Percentiles rank a stretch among this genome's conserved stretches.
phyloP scores from a whole-genome alignment of 2,329 filamentous ascomycete genomes.

The Sarocladium kiliense region DNA sequence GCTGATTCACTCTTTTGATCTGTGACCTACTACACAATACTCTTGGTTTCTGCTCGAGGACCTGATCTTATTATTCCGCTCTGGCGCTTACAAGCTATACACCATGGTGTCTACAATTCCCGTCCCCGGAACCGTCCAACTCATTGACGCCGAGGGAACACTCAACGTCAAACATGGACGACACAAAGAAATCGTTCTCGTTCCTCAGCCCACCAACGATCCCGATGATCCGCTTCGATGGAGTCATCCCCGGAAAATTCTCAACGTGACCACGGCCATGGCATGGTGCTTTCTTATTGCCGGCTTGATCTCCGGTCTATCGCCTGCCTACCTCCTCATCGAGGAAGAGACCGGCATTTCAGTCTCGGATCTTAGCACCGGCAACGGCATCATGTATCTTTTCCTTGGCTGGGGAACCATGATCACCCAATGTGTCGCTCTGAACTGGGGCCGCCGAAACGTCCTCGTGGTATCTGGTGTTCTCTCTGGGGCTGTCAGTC shows the following conservation, averaged over 20 bases:
- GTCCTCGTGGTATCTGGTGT: conserved; percentile 16
- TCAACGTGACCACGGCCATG: conserved; percentile 19
- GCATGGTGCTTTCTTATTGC: conserved; percentile 20
- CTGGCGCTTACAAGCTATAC: too few species aligned
- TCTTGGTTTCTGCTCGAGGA: too few species aligned
- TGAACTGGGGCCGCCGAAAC: conserved; percentile 15
- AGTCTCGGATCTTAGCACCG: conserved; percentile 19
- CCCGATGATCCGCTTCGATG: conserved; percentile 19
- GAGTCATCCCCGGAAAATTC: conserved; percentile 15
- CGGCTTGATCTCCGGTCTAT: conserved; percentile 19
- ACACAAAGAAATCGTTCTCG: conserved; percentile 16
- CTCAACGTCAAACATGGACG: neutral
- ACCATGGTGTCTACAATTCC: neutral
- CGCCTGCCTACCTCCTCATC: conserved; percentile 19
- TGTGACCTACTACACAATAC: neutral
- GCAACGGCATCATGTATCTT: conserved; percentile 17
- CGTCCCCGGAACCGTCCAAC: neutral
- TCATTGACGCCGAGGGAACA: neutral
- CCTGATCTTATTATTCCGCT: too few species aligned
- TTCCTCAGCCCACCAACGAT: conserved; percentile 19
- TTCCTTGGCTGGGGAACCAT: conserved; percentile 19
- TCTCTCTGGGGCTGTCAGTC: conserved; percentile 13
- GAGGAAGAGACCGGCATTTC: conserved; percentile 20
- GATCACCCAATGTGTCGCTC: conserved; percentile 16
- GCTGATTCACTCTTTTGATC: too few species aligned